phyloP scores from a whole-genome alignment of 179 eudicot genomes.

The Spergularia azorica region DNA sequence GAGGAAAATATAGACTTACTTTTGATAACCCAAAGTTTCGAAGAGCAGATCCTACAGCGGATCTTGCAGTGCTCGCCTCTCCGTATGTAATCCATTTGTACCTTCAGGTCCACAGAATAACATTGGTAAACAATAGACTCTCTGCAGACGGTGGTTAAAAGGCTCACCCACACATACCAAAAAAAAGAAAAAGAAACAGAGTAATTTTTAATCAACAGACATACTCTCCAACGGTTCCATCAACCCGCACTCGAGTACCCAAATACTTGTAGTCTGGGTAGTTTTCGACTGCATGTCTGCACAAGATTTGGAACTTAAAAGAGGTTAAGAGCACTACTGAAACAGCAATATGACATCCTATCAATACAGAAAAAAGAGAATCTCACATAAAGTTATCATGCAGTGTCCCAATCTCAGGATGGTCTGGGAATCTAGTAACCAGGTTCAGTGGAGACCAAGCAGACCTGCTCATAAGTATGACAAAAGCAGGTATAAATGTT shows the following conservation, averaged over 20 bases:
- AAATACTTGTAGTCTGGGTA: slow-evolving; percentile 85
- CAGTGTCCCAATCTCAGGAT: slow-evolving; percentile 86
- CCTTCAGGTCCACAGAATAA: slow-evolving; percentile 45
- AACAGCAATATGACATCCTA: neutral
- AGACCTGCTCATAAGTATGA: slow-evolving; percentile 58
- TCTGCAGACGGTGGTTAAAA: neutral
- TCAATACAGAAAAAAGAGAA: slow-evolving; percentile 24
- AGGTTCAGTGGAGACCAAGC: slow-evolving; percentile 76
- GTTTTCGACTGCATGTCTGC: slow-evolving; percentile 79
- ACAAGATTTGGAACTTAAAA: slow-evolving; percentile 15
- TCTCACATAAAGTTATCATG: slow-evolving; percentile 95
- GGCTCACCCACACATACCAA: neutral
- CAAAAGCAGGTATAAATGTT: neutral
- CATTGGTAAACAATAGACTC: slow-evolving; percentile 11
- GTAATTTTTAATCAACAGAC: slow-evolving; percentile 28
- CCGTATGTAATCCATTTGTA: slow-evolving; percentile 99
- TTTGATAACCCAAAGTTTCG: slow-evolving; percentile 60
- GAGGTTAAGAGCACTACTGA: neutral
- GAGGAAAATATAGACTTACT: slow-evolving; percentile 40
- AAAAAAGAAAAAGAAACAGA: neutral
- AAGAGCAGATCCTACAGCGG: slow-evolving; percentile 91
- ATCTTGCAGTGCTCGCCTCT: slow-evolving; percentile 82
- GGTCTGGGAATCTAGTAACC: slow-evolving; percentile 65
- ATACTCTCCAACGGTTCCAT: slow-evolving; percentile 98
- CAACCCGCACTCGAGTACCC: slow-evolving; percentile 86